These are phyloP conservation scores for Aspergillus sp. DNA, from an alignment of 2,329 filamentous ascomycete species.

Conservation along the genomic window DNA sequence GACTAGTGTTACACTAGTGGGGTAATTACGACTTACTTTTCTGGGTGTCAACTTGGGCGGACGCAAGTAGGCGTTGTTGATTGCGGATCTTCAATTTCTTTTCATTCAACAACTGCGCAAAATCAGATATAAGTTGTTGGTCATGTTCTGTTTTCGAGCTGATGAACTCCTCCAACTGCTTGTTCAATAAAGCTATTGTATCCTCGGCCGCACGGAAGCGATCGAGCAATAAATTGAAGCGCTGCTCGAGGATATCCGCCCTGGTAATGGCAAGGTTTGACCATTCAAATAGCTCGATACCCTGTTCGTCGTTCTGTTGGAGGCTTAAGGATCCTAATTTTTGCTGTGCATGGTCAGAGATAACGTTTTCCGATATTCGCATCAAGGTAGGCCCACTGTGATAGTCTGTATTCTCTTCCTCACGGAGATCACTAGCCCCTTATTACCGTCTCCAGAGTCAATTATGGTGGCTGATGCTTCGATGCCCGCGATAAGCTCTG, in stretches of 20 bases:
- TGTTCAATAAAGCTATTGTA: slow-evolving; percentile 52
- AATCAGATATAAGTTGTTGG: slow-evolving; percentile 57
- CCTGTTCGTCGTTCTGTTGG: slow-evolving; percentile 53
- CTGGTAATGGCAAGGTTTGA: slow-evolving; percentile 48
- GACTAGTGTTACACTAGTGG: background rate
- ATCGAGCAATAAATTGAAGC: slow-evolving; percentile 43
- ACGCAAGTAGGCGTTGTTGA: slow-evolving; percentile 57
- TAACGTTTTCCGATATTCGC: background rate
- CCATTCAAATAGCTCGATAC: slow-evolving; percentile 60
- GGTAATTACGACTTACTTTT: slow-evolving; percentile 28
- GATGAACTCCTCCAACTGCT: slow-evolving; percentile 59
- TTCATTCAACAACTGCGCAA: slow-evolving; percentile 58
- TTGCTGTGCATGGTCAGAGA: slow-evolving; percentile 41
- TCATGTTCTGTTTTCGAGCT: slow-evolving; percentile 58
- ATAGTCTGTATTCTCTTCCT: slow-evolving; percentile 51
- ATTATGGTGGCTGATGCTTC: slow-evolving; percentile 33
- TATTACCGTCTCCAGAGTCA: slow-evolving; percentile 26
- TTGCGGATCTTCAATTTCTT: slow-evolving; percentile 67
- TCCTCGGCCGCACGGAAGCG: slow-evolving; percentile 48
- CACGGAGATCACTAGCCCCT: slow-evolving; percentile 41
- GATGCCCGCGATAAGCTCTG: slow-evolving; percentile 26
- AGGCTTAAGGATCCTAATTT: slow-evolving; percentile 56
- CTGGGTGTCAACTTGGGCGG: slow-evolving; percentile 46
- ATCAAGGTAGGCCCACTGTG: slow-evolving; percentile 37
- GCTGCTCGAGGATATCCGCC: slow-evolving; percentile 42